Conservation (phyloP, 2,329 filamentous ascomycete species). For the Aspergillus carbonarius region DNA sequence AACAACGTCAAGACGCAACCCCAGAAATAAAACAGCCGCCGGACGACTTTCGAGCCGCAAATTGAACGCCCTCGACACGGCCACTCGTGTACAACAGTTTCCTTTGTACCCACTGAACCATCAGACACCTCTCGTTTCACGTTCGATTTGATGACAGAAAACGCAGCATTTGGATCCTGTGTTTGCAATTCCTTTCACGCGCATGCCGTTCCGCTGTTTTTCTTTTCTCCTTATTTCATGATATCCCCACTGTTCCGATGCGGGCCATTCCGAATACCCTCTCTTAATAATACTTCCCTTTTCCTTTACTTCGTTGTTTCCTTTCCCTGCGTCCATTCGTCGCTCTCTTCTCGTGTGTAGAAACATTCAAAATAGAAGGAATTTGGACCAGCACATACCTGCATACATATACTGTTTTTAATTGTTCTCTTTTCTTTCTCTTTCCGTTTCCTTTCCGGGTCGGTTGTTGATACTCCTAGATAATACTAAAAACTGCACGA, state of each 20-base stretch:
- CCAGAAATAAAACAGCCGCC: slow-evolving; percentile 34
- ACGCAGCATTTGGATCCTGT: slow-evolving; percentile 39
- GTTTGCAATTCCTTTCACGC: slow-evolving; percentile 19
- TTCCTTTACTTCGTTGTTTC: slow-evolving; percentile 11
- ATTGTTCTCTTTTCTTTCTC: not conserved
- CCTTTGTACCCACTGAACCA: slow-evolving; percentile 20
- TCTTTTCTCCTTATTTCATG: slow-evolving; percentile 33
- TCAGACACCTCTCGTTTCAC: slow-evolving; percentile 33
- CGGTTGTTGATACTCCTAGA: not conserved
- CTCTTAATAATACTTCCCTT: slow-evolving; percentile 31
- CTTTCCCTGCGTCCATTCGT: slow-evolving; percentile 6
- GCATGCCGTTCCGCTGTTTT: slow-evolving; percentile 24
- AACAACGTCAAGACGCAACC: slow-evolving; percentile 71
- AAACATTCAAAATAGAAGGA: slow-evolving; percentile 19
- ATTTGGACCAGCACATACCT: slow-evolving; percentile 13
- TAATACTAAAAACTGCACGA: not conserved
- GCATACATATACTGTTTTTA: not conserved
- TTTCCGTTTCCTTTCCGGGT: not conserved
- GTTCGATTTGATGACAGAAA: slow-evolving; percentile 43
- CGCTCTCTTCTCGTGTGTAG: slow-evolving; percentile 12
- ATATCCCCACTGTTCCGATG: slow-evolving; percentile 46
- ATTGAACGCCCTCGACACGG: not conserved
- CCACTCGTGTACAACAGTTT: slow-evolving; percentile 37
- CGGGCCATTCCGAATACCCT: slow-evolving; percentile 31
- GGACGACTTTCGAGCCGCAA: not conserved